Conservation (phyloP, 768 basidiomycete species). For the Mycena sanguinolenta region DNA sequence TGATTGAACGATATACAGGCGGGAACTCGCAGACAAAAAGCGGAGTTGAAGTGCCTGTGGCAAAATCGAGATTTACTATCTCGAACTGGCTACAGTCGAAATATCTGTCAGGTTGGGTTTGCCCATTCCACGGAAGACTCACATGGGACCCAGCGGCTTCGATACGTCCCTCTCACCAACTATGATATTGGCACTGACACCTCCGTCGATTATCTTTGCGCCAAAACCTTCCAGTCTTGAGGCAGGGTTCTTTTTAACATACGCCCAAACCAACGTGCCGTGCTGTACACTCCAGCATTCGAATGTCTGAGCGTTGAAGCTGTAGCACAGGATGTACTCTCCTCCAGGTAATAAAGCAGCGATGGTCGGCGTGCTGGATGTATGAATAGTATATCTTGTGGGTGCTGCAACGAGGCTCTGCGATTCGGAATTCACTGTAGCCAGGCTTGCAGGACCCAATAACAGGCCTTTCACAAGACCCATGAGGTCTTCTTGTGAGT, state of each 20-base stretch:
- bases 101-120: neutral
- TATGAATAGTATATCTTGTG: slow-evolving; percentile 6
- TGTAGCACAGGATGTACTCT: slow-evolving; percentile 25
- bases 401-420: neutral
- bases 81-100: slow-evolving; percentile 6
- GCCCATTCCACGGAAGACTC: neutral
- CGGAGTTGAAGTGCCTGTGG: slow-evolving; percentile 8
- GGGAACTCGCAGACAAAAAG: neutral
- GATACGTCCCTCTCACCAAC: slow-evolving; percentile 13
- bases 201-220: slow-evolving; percentile 16
- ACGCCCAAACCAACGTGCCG: slow-evolving; percentile 23
- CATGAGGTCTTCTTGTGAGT: slow-evolving; percentile 14
- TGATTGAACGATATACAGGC: neutral
- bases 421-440: neutral
- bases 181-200: slow-evolving; percentile 18
- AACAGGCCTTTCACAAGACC: slow-evolving; percentile 23
- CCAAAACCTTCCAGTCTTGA: neutral
- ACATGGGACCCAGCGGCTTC: no score
- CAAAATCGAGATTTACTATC: slow-evolving; percentile 20
- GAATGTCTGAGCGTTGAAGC: slow-evolving; percentile 6
- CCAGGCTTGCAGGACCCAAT: slow-evolving; percentile 22
- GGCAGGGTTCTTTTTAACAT: slow-evolving; percentile 1
- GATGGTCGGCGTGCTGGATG: neutral
- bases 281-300: slow-evolving; percentile 32
- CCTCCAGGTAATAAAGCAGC: slow-evolving; percentile 21